Evolutionary conservation across 345 rosid genomes (phyloP).

Genomic region (Eucalyptus rudis): DNA sequence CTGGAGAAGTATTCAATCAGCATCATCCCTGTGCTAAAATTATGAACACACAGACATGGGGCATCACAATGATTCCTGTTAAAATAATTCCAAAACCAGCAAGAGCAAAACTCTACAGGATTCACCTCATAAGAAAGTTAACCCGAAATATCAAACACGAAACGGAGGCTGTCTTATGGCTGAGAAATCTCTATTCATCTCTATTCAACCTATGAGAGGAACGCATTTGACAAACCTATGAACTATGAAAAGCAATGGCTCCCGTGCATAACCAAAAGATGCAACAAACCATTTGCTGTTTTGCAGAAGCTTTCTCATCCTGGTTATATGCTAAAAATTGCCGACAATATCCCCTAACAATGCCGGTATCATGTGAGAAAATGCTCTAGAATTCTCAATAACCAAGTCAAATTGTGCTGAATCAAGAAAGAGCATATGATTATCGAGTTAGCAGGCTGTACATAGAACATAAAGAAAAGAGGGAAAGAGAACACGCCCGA

Average conservation of each 20-base stretch:
- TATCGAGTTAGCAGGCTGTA: not conserved
- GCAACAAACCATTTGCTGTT: not conserved
- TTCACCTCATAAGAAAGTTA: not conserved
- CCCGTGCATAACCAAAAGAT: not conserved
- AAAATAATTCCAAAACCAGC: not conserved
- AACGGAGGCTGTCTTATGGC: not conserved
- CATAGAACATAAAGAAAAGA: not conserved
- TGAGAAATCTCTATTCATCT: not conserved
- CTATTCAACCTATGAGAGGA: not conserved
- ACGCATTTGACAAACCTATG: not conserved
- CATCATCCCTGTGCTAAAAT: not conserved
- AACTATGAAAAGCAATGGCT: not conserved
- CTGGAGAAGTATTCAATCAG: not conserved
- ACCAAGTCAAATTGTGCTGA: not conserved
- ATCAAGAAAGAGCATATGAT: not conserved
- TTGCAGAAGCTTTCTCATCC: not conserved
- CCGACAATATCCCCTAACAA: not conserved
- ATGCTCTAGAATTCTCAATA: not conserved
- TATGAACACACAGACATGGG: not conserved
- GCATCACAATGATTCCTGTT: not conserved
- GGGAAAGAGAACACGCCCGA: not conserved
- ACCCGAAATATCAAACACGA: not conserved
- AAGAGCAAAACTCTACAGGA: not conserved
- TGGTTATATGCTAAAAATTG: not conserved
- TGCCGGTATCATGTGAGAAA: not conserved